A percentile compares a stretch with the other conserved stretches of the same genome.
phyloP scores from a whole-genome alignment of 108 stramenopile species.

The Skeletonema costatum region DNA sequence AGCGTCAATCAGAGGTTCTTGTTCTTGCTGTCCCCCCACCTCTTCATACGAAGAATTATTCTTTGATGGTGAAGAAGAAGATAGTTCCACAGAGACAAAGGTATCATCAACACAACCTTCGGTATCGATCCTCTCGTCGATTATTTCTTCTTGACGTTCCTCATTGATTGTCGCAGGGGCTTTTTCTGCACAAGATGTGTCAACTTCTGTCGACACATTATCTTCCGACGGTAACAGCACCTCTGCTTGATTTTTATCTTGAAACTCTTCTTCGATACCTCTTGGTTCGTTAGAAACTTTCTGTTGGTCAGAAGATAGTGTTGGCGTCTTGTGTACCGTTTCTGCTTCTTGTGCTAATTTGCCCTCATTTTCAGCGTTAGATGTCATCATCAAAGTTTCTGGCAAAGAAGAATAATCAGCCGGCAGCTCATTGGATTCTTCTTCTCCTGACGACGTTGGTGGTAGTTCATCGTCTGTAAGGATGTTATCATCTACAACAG shows the following conservation, averaged over 20 bases:
- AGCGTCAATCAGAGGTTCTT: not conserved
- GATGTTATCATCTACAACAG: no score
- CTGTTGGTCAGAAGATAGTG: not conserved
- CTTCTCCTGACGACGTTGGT: no score
- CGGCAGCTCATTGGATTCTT: no score
- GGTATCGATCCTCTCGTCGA: not conserved
- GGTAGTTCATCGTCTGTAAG: no score
- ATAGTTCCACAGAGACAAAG: not conserved
- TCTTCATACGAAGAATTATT: not conserved
- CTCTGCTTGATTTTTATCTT: not conserved
- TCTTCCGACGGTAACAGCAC: not conserved
- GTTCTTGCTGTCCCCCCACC: not conserved
- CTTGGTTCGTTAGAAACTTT: not conserved
- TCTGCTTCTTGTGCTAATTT: no score
- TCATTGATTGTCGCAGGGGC: not conserved
- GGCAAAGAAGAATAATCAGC: no score
- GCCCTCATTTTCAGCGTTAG: no score
- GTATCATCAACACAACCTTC: not conserved
- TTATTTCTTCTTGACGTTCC: not conserved
- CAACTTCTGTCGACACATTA: not conserved
- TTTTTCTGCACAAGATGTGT: not conserved
- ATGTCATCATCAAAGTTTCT: no score
- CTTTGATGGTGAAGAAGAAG: not conserved
- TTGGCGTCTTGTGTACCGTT: not conserved
- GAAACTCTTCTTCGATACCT: not conserved